Conservation (phyloP, 2,329 filamentous ascomycete genomes). For the Colletotrichum plurivorum region DNA sequence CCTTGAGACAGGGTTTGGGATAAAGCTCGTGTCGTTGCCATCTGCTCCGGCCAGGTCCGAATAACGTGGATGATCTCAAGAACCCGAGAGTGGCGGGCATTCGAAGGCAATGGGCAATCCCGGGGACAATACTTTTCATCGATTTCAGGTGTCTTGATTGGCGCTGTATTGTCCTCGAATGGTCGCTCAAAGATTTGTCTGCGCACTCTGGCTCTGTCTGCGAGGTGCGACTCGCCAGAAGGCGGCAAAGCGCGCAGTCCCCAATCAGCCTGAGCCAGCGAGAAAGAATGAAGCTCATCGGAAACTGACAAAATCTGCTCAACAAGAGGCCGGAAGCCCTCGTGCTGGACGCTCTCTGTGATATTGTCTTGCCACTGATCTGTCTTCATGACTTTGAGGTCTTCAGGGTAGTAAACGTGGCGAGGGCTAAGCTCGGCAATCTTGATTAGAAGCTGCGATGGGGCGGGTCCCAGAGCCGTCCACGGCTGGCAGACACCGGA, state of each 20-base stretch:
- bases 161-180: slow-evolving; percentile 43
- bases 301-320: slow-evolving; percentile 50
- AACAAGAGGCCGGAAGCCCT: slow-evolving; percentile 50
- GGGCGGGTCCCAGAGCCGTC: slow-evolving; percentile 47
- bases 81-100: slow-evolving; percentile 36
- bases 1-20: slow-evolving; percentile 34
- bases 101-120: slow-evolving; percentile 35
- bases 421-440: slow-evolving; percentile 49
- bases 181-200: slow-evolving; percentile 32
- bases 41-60: slow-evolving; percentile 39
- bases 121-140: slow-evolving; percentile 41
- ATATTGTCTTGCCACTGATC: slow-evolving; percentile 50
- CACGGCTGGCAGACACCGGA: slow-evolving; percentile 67
- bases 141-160: neutral
- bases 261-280: neutral
- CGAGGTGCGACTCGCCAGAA: slow-evolving; percentile 43
- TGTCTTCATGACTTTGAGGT: slow-evolving; percentile 51
- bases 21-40: slow-evolving; percentile 37
- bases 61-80: slow-evolving; percentile 42
- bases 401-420: slow-evolving; percentile 54
- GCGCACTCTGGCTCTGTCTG: slow-evolving; percentile 40
- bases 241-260: slow-evolving; percentile 35
- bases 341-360: slow-evolving; percentile 54
- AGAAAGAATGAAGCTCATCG: slow-evolving; percentile 45
- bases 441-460: slow-evolving; percentile 10